These are phyloP conservation scores for Yueomyces sinensis DNA, from an alignment of 805 yeast species.

Conservation along the genomic window DNA sequence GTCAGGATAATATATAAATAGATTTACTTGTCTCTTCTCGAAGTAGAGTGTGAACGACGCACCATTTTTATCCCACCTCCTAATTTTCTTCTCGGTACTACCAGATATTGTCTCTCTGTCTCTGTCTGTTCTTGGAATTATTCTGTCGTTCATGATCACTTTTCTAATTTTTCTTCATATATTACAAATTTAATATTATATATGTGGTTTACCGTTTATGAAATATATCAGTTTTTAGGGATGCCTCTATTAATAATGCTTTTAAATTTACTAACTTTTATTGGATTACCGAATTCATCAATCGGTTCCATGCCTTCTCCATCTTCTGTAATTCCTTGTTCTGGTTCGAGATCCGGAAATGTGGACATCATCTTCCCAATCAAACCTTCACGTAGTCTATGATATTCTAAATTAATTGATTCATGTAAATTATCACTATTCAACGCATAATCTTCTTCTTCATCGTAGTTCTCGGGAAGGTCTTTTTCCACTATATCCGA, in stretches of 20 bases:
- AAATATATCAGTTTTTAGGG: not conserved
- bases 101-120: too few relatives aligned
- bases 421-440: constrained; percentile 27
- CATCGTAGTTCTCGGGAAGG: constrained; percentile 14
- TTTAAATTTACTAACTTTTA: constrained; percentile 54
- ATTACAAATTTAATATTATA: not conserved
- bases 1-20: too few relatives aligned
- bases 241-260: not conserved
- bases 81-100: too few relatives aligned
- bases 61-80: too few relatives aligned
- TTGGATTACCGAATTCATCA: constrained; percentile 47
- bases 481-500: constrained; percentile 23
- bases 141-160: too few relatives aligned
- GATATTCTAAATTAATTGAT: constrained; percentile 43
- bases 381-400: constrained; percentile 38
- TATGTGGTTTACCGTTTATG: not conserved
- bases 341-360: not conserved
- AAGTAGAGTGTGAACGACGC: too few relatives aligned
- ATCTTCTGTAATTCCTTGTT: constrained; percentile 29
- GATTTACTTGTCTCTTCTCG: too few relatives aligned
- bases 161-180: too few relatives aligned
- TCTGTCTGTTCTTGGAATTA: not conserved
- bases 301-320: constrained; percentile 55
- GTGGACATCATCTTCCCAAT: constrained; percentile 24
- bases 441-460: constrained; percentile 12